Conservation (phyloP, 495 filamentous ascomycete species). For the Darksidea phi region DNA sequence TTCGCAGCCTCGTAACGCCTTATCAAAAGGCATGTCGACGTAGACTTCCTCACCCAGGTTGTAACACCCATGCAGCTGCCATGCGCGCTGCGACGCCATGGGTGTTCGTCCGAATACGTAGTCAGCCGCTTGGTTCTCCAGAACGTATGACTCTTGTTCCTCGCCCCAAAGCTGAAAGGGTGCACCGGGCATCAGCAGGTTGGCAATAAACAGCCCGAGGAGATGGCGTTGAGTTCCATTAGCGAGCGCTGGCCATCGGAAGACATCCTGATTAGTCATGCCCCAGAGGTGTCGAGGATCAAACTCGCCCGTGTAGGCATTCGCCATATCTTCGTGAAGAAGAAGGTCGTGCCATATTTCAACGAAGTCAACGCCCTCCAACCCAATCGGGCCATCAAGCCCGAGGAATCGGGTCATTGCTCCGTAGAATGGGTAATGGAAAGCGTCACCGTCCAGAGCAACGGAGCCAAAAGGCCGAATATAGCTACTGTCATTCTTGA, state of each 20-base stretch:
- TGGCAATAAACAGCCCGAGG: conserved; percentile 63
- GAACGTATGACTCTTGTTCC: conserved; percentile 66
- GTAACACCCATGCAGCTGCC: conserved; percentile 71
- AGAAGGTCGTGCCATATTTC: conserved; percentile 62
- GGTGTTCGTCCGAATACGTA: conserved; percentile 70
- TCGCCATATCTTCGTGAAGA: conserved; percentile 63
- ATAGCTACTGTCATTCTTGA: conserved; percentile 54
- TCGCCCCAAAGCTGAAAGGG: conserved; percentile 68
- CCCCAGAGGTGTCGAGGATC: conserved; percentile 73
- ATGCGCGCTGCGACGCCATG: conserved; percentile 65
- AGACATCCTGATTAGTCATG: conserved; percentile 70
- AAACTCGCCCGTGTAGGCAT: conserved; percentile 64
- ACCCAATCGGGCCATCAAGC: conserved; percentile 60
- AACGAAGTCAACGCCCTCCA: conserved; percentile 62
- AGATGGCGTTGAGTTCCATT: conserved; percentile 62
- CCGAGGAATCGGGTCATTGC: conserved; percentile 65
- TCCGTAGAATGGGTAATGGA: conserved; percentile 72
- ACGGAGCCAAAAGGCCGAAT: conserved; percentile 57
- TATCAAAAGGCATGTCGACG: conserved; percentile 58
- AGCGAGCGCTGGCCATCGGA: conserved; percentile 69
- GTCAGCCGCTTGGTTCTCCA: conserved; percentile 66
- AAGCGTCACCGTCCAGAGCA: conserved; percentile 65
- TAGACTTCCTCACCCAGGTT: conserved; percentile 56
- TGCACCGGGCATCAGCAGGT: conserved; percentile 64
- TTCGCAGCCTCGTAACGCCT: conserved; percentile 57